Evolutionary conservation across 169 alveolate species (phyloP).

Genomic region (Perkinsus marinus): DNA sequence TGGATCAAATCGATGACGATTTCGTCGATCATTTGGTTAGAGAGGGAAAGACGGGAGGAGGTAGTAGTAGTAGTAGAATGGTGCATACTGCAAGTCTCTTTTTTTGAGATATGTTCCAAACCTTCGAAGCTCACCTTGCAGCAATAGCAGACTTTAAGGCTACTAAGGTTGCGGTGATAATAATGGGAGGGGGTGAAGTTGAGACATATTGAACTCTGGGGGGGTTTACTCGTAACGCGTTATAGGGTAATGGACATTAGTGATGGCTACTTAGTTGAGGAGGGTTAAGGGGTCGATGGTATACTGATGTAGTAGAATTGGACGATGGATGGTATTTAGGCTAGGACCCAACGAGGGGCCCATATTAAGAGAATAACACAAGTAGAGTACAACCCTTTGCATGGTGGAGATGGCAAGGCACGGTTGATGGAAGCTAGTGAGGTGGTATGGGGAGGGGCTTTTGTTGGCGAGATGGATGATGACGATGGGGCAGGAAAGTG

Average conservation of each 20-base stretch:
- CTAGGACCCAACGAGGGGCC: background rate
- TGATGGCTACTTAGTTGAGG: no score
- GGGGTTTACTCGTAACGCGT: no score
- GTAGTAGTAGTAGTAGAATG: background rate
- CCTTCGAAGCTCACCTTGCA: background rate
- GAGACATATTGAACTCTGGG: no score
- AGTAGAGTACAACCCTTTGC: background rate
- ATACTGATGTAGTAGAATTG: background rate
- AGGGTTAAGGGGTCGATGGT: no score
- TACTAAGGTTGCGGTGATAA: background rate
- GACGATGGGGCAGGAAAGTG: no score
- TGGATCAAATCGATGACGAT: background rate
- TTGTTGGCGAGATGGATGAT: no score
- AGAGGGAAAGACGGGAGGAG: background rate
- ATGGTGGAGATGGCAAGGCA: background rate
- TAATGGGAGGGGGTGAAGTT: background rate
- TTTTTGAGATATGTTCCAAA: background rate
- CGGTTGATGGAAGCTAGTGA: background rate
- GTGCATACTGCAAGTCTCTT: background rate
- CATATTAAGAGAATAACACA: background rate
- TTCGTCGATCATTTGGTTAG: background rate
- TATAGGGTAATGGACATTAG: no score
- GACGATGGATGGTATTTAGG: background rate
- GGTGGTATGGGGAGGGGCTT: background rate
- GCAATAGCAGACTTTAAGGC: background rate